Evolutionary conservation across 1,284 basidiomycete genomes (phyloP).

Genomic region (Rugosomyces carneus): DNA sequence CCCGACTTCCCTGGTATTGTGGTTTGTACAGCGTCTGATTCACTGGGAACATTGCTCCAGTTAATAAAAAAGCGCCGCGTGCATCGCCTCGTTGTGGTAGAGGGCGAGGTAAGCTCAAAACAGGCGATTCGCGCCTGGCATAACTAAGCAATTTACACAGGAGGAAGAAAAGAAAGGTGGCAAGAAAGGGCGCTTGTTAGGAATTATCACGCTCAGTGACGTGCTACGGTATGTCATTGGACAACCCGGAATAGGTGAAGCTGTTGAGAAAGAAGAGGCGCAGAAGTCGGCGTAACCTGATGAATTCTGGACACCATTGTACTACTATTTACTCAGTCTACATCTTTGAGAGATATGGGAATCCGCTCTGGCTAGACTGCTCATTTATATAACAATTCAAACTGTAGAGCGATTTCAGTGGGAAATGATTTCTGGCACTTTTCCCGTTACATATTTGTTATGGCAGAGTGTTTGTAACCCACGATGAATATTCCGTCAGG

Average conservation of each 20-base stretch:
- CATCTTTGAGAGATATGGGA: slow-evolving; percentile 7
- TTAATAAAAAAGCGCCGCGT: slow-evolving; percentile 91
- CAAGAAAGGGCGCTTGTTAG: slow-evolving; percentile 79
- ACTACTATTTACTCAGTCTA: background rate
- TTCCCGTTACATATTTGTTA: too few relatives aligned
- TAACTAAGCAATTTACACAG: slow-evolving; percentile 30
- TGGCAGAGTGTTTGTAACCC: too few relatives aligned
- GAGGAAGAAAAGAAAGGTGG: slow-evolving; percentile 72
- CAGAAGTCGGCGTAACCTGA: slow-evolving; percentile 16
- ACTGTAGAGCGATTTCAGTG: too few relatives aligned
- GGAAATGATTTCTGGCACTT: too few relatives aligned
- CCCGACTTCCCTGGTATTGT: slow-evolving; percentile 96
- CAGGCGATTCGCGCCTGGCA: background rate
- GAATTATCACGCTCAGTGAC: slow-evolving; percentile 89
- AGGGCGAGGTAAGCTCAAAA: slow-evolving; percentile 59
- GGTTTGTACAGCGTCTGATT: slow-evolving; percentile 91
- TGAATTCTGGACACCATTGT: background rate
- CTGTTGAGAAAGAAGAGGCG: slow-evolving; percentile 25
- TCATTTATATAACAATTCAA: too few relatives aligned
- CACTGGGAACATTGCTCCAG: slow-evolving; percentile 87
- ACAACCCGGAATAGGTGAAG: slow-evolving; percentile 44
- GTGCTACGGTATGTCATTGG: slow-evolving; percentile 86
- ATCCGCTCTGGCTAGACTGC: too few relatives aligned
- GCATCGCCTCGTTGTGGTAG: slow-evolving; percentile 90
- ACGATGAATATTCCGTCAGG: slow-evolving; percentile 11